These are phyloP conservation scores for Lentinula guzmanii DNA, from an alignment of 768 basidiomycete species.

Conservation along the genomic window DNA sequence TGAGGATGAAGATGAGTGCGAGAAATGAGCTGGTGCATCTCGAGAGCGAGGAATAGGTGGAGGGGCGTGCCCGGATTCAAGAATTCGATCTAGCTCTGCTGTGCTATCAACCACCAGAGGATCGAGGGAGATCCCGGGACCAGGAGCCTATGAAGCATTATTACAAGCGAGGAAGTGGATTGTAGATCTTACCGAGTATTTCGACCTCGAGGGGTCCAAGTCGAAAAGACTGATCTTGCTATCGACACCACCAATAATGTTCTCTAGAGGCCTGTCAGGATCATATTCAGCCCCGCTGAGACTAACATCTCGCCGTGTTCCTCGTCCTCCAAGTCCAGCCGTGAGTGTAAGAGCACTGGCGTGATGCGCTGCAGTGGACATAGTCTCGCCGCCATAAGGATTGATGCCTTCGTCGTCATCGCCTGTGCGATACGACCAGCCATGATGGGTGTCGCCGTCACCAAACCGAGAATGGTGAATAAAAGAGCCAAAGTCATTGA, in stretches of 20 bases:
- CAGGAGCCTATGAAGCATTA: slow-evolving; percentile 11
- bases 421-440: slow-evolving; percentile 50
- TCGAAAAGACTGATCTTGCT: slow-evolving; percentile 54
- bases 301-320: slow-evolving; percentile 21
- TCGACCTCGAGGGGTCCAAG: slow-evolving; percentile 44
- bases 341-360: slow-evolving; percentile 83
- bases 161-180: neutral
- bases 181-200: slow-evolving; percentile 35
- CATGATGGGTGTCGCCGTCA: slow-evolving; percentile 47
- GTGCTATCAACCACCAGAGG: slow-evolving; percentile 59
- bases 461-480: slow-evolving; percentile 51
- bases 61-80: slow-evolving; percentile 47
- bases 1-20: slow-evolving; percentile 40
- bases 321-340: slow-evolving; percentile 64
- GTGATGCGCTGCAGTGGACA: slow-evolving; percentile 87
- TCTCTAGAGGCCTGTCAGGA: slow-evolving; percentile 72
- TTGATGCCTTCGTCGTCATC: slow-evolving; percentile 63
- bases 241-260: slow-evolving; percentile 58
- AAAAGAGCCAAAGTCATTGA: slow-evolving; percentile 57
- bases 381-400: slow-evolving; percentile 62
- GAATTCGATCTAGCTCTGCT: slow-evolving; percentile 53
- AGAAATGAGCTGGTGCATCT: slow-evolving; percentile 40
- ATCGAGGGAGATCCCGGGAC: slow-evolving; percentile 37
- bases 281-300: slow-evolving; percentile 81
- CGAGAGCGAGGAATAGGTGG: slow-evolving; percentile 20